phyloP scores from a whole-genome alignment of 345 rosid genomes.

The Brassica napus region DNA sequence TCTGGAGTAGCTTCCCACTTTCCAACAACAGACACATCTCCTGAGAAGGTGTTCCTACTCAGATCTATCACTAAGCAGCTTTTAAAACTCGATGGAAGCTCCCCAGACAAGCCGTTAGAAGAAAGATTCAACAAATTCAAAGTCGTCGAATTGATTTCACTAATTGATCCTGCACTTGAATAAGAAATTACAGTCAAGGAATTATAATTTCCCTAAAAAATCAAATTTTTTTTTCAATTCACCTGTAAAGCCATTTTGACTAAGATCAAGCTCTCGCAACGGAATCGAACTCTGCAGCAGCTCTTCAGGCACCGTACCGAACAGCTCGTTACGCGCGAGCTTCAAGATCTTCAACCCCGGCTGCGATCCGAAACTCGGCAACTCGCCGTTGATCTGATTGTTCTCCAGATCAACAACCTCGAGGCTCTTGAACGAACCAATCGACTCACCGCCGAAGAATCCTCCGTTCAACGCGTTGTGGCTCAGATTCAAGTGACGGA shows the following conservation, averaged over 20 bases:
- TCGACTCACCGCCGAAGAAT: constrained; percentile 53
- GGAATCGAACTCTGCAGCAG: constrained; percentile 59
- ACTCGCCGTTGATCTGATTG: constrained; percentile 57
- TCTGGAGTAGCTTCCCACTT: constrained; percentile 71
- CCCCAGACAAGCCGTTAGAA: constrained; percentile 65
- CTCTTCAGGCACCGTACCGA: constrained; percentile 63
- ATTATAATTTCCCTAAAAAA: no score
- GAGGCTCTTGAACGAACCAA: constrained; percentile 65
- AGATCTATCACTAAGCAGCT: constrained; percentile 60
- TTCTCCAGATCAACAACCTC: constrained; percentile 65
- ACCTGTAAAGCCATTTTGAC: constrained; percentile 90
- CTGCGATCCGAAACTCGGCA: constrained; percentile 64
- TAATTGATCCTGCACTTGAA: constrained; percentile 62
- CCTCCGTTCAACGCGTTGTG: constrained; percentile 59
- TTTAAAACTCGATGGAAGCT: constrained; percentile 54
- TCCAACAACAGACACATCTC: constrained; percentile 56
- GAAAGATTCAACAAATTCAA: constrained; percentile 74
- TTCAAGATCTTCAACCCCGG: constrained; percentile 54
- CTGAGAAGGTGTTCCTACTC: constrained; percentile 71
- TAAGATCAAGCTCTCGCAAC: constrained; percentile 78
- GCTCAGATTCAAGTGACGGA: constrained; percentile 63
- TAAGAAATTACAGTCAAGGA: constrained; percentile 1
- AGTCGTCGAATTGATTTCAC: constrained; percentile 58
- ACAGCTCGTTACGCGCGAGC: constrained; percentile 65
- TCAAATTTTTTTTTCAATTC: constrained; percentile 1